Conservation (phyloP, 768 basidiomycete genomes). For the Xerocomellus intermedius region DNA sequence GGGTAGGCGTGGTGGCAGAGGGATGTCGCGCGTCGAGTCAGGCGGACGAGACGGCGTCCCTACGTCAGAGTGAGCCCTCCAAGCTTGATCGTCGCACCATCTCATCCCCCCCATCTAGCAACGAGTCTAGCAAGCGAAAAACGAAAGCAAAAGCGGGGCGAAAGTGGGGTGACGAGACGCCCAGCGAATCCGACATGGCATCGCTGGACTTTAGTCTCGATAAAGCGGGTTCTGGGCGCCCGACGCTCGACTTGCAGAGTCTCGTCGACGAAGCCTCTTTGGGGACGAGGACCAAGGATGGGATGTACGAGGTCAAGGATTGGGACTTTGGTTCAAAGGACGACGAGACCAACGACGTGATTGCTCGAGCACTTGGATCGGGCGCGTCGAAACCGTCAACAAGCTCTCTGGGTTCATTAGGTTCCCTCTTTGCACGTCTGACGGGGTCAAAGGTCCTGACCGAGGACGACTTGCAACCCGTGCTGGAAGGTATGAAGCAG, state of each 20-base stretch:
- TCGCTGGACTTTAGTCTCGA: slow-evolving; percentile 84
- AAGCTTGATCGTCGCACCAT: not conserved
- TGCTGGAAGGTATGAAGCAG: slow-evolving; percentile 92
- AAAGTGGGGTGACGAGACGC: slow-evolving; percentile 87
- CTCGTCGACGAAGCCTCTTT: slow-evolving; percentile 71
- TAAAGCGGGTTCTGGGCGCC: slow-evolving; percentile 38
- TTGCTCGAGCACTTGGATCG: slow-evolving; percentile 57
- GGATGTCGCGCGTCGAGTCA: slow-evolving; percentile 45
- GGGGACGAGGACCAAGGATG: slow-evolving; percentile 72
- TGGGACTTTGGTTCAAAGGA: slow-evolving; percentile 70
- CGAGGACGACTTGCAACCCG: slow-evolving; percentile 80
- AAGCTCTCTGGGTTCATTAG: slow-evolving; percentile 60
- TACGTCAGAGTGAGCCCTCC: slow-evolving; percentile 64
- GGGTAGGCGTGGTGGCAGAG: slow-evolving; percentile 53
- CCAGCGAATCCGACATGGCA: slow-evolving; percentile 87
- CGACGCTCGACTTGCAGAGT: slow-evolving; percentile 52
- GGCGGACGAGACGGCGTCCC: slow-evolving; percentile 61
- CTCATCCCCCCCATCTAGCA: slow-evolving; percentile 47
- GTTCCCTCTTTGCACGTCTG: slow-evolving; percentile 78
- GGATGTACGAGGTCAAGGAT: slow-evolving; percentile 74
- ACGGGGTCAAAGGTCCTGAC: slow-evolving; percentile 85
- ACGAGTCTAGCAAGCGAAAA: slow-evolving; percentile 59
- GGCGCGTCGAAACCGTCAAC: slow-evolving; percentile 36
- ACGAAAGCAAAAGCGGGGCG: slow-evolving; percentile 70
- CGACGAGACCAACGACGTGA: slow-evolving; percentile 49